Conservation (phyloP, 805 yeast species). For the Ogataea minuta region DNA sequence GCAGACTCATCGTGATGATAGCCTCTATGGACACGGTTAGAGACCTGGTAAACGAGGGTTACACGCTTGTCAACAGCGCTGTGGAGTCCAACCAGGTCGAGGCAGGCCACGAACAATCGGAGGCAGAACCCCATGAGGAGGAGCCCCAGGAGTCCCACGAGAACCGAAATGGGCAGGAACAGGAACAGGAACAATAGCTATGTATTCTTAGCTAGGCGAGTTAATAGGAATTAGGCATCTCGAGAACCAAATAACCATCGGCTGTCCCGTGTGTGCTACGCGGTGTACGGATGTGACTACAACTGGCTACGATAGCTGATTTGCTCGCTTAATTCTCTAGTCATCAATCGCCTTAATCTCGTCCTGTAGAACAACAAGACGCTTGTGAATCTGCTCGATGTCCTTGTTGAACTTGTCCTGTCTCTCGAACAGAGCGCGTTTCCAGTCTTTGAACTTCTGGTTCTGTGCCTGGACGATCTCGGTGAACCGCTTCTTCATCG, state of each 20-base stretch:
- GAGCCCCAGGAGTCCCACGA: background rate
- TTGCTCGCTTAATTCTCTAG: constrained; percentile 9
- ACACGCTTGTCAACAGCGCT: constrained; percentile 14
- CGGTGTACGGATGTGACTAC: too few relatives aligned
- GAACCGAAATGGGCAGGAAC: background rate
- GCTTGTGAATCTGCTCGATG: constrained; percentile 42
- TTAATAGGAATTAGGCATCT: too few relatives aligned
- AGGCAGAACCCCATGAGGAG: constrained; percentile 4
- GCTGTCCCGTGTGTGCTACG: too few relatives aligned
- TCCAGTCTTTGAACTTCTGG: constrained; percentile 60
- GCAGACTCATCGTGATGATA: constrained; percentile 30
- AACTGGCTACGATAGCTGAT: background rate
- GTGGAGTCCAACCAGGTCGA: background rate
- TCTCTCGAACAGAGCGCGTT: constrained; percentile 48
- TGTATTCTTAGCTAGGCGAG: constrained; percentile 16
- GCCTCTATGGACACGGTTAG: constrained; percentile 34
- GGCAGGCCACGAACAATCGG: background rate
- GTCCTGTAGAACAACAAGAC: constrained; percentile 38
- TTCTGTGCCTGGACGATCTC: constrained; percentile 50
- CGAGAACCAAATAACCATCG: too few relatives aligned
- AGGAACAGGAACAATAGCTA: constrained; percentile 5
- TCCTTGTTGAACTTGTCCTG: constrained; percentile 57
- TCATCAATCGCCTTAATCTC: constrained; percentile 20
- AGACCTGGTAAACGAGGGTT: constrained; percentile 22
- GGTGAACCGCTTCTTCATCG: constrained; percentile 43